A percentile compares a stretch with the other conserved stretches of the same genome.
phyloP scores from a whole-genome alignment of 2,329 filamentous ascomycete species.

The Fusarium sacchari region DNA sequence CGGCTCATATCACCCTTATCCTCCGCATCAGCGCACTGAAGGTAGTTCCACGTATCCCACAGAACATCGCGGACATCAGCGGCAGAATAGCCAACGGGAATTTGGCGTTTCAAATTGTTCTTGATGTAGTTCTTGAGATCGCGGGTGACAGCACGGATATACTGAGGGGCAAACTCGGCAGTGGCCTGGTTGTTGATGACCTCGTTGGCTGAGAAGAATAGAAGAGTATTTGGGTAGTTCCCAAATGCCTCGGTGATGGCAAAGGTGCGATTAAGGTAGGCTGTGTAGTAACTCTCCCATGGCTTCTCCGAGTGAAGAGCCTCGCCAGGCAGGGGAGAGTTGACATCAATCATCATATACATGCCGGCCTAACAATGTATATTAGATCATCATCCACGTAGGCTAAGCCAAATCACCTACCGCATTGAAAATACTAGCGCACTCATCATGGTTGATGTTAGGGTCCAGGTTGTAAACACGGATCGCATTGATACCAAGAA shows the following conservation, averaged over 20 bases:
- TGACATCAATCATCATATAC: slow-evolving; percentile 76
- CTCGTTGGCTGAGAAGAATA: slow-evolving; percentile 83
- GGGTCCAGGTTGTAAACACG: slow-evolving; percentile 77
- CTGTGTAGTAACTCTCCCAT: slow-evolving; percentile 67
- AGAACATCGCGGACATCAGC: slow-evolving; percentile 80
- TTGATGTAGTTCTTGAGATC: slow-evolving; percentile 85
- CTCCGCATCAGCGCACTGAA: slow-evolving; percentile 71
- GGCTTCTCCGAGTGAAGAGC: slow-evolving; percentile 64
- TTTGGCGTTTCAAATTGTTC: slow-evolving; percentile 72
- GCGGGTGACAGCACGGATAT: slow-evolving; percentile 78
- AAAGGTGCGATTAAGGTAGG: slow-evolving; percentile 73
- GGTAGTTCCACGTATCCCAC: slow-evolving; percentile 79
- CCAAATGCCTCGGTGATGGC: slow-evolving; percentile 74
- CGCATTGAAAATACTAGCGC: slow-evolving; percentile 74
- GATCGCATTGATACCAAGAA: slow-evolving; percentile 72
- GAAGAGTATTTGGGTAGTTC: slow-evolving; percentile 73
- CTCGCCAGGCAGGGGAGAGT: slow-evolving; percentile 70
- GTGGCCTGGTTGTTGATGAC: slow-evolving; percentile 75
- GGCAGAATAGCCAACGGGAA: slow-evolving; percentile 84
- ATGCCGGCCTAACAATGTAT: slow-evolving; percentile 62
- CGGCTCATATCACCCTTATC: slow-evolving; percentile 69
- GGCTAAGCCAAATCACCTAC: slow-evolving; percentile 43
- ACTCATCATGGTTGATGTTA: slow-evolving; percentile 72
- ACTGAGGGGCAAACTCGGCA: slow-evolving; percentile 72
- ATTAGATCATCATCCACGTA: neutral